Evolutionary conservation across 2,329 filamentous ascomycete genomes (phyloP), one percentile per base, ranked within the genome.

Genomic region (Penicillium polonicum): DNA sequence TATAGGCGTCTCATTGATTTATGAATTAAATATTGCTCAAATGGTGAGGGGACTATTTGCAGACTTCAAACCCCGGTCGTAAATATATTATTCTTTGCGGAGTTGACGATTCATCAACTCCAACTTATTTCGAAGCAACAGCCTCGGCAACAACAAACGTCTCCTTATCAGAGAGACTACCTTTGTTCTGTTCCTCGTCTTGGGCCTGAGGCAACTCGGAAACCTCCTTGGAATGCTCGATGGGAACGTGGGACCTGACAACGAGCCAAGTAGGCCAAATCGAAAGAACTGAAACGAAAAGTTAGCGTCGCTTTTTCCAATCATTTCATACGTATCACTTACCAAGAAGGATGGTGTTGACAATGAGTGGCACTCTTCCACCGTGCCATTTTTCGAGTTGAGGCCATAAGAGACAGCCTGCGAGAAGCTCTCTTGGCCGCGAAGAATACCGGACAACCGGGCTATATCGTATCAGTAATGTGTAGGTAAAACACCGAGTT

Each of bases 351-450:
- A 72, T 71, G 0, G 70, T 72, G 45, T 77, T 80, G 0, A 80
- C 75, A 0, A 68, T 72, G 50, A 80, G 65, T 15, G 77, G 78
- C 12, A 79, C 53, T 49, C 69, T 46, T 17, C 77, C 77, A 5
- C 77, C 75, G 48, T 73, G 72, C 77, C 77, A 80, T 27, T 77
- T 67, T 66, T 67, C 1, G 76, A 77, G 43, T 80, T 79, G 23
- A 80, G 57, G 0, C 78, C 78, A 56, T 70, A 80, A 0, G 76
- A 72, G 3, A 80, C 69, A 8, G 78, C 78, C 60, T 80, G 76
- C 0, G 74, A 69, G 52, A 79, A 79, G 56, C 75, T 78, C 59
- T 80, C 78, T 44, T 80, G 77, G 0, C 78, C 78, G 9, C 78
- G 68, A 5, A 80, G 61, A 19, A 79, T 74, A 45, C 77, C 78